Base-by-base conservation (phyloP, 1,284 basidiomycete genomes). In the Paramarasmius palmivorus region DNA sequence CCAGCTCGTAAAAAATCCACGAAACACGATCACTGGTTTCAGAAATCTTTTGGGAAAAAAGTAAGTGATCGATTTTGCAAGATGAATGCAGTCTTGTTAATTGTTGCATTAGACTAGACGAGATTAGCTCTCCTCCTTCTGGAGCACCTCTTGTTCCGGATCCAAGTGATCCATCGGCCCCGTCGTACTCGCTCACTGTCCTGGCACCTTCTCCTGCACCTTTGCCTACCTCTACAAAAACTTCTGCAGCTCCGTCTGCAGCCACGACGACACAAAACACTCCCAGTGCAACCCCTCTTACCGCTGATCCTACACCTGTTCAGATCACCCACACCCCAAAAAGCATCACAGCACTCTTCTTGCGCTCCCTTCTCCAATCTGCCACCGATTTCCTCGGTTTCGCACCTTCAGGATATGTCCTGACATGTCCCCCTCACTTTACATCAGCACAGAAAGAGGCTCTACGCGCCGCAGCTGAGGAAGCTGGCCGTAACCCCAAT, bases 21-120 rank as follows among this genome's bases (percentile, higher is more conserved):
- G 88, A 68, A 99, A 99, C 72, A 97, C 95, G 35, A 95, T 99
- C 65, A 88, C 88, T 49, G 90, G 90, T 9, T 99, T 99, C 79
- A 82, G 95, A 47, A 95, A 98, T 71, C 77, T 98, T 9, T 79
- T 99, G 37, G 96, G 97, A 50, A 93, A 93, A 78, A 93, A 86
- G 89, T 93, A 54, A 32, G 80, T 73, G 29, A 5, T 39, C 48
- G 41, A 15, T 50, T 44, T 42, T 22, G 14, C 19, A 47, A 19
- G 39, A 17, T 40, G 22, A 15, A 50, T 23, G 10, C 20, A 49
- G 8, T 44, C 41, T 17, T 39, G n/a, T 48, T 50, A 12, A 54
- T 17, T 12, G 32, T 49, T 25, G 20, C 26, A 20, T 29, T 57
- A 91, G 88, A 64, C 93, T 90, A 69, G 87, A 87, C 34, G 86